phyloP scores from a whole-genome alignment of 371 early-diverging fungal genomes.

The Actinomortierella ambigua region DNA sequence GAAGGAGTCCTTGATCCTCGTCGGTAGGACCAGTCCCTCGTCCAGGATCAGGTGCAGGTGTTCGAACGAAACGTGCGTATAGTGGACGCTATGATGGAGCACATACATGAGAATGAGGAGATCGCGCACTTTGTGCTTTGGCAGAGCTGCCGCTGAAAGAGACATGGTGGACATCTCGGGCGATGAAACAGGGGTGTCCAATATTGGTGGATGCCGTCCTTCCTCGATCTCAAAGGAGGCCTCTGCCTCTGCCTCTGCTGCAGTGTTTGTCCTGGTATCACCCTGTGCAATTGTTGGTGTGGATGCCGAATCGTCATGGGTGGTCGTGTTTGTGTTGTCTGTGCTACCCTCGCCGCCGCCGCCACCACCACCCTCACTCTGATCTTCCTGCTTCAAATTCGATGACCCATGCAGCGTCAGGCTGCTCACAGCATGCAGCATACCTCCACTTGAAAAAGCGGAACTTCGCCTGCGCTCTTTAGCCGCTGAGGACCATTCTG shows the following conservation, averaged over 20 bases:
- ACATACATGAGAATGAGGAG: slow-evolving; percentile 36
- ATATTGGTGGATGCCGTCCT: slow-evolving; percentile 8
- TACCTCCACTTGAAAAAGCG: too few species aligned
- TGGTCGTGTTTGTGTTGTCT: too few species aligned
- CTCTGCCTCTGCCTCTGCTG: too few species aligned
- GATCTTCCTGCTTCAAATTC: too few species aligned
- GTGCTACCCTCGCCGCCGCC: too few species aligned
- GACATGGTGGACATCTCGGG: slow-evolving; percentile 32
- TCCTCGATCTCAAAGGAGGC: too few species aligned
- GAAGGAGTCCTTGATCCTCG: slow-evolving; percentile 39
- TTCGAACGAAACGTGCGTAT: slow-evolving; percentile 41
- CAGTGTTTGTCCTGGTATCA: too few species aligned
- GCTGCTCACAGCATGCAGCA: too few species aligned
- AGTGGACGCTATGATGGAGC: slow-evolving; percentile 40
- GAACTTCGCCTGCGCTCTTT: slow-evolving; percentile 27
- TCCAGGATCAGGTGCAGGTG: slow-evolving; percentile 27
- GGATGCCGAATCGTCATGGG: too few species aligned
- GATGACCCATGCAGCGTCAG: too few species aligned
- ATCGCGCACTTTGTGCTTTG: slow-evolving; percentile 43
- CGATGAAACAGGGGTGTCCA: slow-evolving; percentile 23
- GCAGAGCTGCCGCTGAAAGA: slow-evolving; percentile 26
- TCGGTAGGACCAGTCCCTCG: slow-evolving; percentile 36
- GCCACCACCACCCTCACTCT: too few species aligned
- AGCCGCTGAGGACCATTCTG: slow-evolving; percentile 31
- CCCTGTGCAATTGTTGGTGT: too few species aligned